Evolutionary conservation across 2,329 filamentous ascomycete genomes (phyloP), one percentile per base, ranked within the genome.

Genomic region (Ophiognomonia clavigignenti-juglandacearum): DNA sequence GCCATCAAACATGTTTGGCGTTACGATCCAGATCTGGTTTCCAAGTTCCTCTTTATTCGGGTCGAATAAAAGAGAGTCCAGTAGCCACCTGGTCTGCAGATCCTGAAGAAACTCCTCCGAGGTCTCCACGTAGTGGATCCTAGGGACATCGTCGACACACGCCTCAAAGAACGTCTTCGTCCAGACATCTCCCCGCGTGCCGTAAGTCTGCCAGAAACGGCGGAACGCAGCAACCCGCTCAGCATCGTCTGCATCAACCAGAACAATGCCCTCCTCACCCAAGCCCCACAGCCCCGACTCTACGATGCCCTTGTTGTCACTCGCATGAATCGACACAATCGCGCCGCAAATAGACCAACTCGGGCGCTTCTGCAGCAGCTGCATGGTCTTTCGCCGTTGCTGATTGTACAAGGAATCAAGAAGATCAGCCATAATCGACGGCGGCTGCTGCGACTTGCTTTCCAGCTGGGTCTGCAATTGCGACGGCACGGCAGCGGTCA

Each of bases 251-350:
- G 23, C 43, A 29, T 40, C 43, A 10, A 45, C 36, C 35, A 35
- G n/a, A 4, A 45, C 43, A 14, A 45, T 13, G n/a, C 27, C 36
- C 27, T 45, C 36, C 36, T 45, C 43, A 14, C 43, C 43, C 13
- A 45, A n/a, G 2, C 43, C 43, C 37, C 37, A 45, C 26, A 45
- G 43, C 10, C 36, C 36, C 11, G 36, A 45, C 19, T 24, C 18
- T 19, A 32, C 16, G 16, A 31, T 31, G 13, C 11, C 35, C 9
- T 16, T 19, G 7, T 35, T 16, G n/a, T 26, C 19, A 16, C 9
- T 18, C 35, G 27, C 43, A 29, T 45, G 43, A 11, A 45, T 39
- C 18, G 18, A 26, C 13, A 35, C 36, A 7, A 16, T 6, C 4
- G 34, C 34, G 4, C 23, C 16, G 26, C 34, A 38, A 24, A 44